A percentile compares a stretch with the other conserved stretches of the same genome.
Conservation (phyloP, 257 asterid genomes). For the Penstemon davidsonii region DNA sequence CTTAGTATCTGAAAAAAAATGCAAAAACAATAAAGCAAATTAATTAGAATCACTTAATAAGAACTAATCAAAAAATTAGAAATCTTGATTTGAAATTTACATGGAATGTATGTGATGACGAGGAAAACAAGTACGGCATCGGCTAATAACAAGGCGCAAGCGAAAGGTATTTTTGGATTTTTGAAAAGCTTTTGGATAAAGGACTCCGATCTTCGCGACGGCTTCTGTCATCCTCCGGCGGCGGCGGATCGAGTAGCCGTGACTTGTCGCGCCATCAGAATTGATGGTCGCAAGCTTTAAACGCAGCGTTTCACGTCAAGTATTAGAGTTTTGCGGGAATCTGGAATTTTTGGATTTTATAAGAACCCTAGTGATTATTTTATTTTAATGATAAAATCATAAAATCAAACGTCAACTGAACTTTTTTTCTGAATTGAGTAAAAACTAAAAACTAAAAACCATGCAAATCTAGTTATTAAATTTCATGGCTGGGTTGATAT, state of each 20-base stretch:
- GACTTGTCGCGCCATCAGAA: slow-evolving; percentile 40
- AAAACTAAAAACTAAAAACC: no score
- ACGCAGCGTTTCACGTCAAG: no score
- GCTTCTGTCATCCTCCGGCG: slow-evolving; percentile 15
- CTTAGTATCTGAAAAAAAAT: slow-evolving; percentile 73
- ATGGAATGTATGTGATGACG: slow-evolving; percentile 78
- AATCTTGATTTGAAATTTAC: slow-evolving; percentile 38
- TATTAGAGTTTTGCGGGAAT: no score
- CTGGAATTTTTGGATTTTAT: no score
- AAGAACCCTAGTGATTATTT: no score
- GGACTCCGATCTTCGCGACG: slow-evolving; percentile 24
- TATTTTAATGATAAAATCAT: no score
- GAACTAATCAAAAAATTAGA: neutral
- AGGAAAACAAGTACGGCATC: slow-evolving; percentile 68
- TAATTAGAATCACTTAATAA: neutral
- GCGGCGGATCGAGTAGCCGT: slow-evolving; percentile 45
- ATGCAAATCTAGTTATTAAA: no score
- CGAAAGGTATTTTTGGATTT: slow-evolving; percentile 44
- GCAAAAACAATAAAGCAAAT: neutral
- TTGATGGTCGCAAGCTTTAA: neutral
- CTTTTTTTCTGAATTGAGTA: no score
- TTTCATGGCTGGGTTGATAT: no score
- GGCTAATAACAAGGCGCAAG: slow-evolving; percentile 57
- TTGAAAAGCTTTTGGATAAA: slow-evolving; percentile 25
- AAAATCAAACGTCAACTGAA: no score